Conservation (phyloP, 1,284 basidiomycete species). For the Pterulicium gracile region DNA sequence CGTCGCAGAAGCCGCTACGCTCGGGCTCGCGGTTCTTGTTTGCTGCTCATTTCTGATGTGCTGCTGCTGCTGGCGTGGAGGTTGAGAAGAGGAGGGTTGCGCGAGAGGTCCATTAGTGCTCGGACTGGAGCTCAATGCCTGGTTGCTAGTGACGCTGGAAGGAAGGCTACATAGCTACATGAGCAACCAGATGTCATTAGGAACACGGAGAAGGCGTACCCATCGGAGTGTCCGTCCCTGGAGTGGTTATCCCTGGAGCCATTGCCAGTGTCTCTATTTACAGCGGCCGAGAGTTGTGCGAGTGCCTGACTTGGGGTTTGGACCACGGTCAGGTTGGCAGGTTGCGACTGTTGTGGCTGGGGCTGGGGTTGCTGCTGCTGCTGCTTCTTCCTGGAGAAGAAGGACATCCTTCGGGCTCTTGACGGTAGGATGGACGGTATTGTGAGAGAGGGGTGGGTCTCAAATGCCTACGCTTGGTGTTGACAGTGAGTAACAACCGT, state of each 20-base stretch:
- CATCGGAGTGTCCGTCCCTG: conserved; percentile 12
- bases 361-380: conserved; percentile 26
- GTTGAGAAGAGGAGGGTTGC: conserved; percentile 8
- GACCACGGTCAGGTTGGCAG: conserved; percentile 37
- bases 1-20: not conserved
- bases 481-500: not conserved
- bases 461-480: conserved; percentile 5
- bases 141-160: not conserved
- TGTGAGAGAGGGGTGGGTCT: conserved; percentile 19
- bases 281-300: conserved; percentile 37
- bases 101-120: conserved; percentile 10
- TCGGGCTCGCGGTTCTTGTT: conserved; percentile 2
- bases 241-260: conserved; percentile 20
- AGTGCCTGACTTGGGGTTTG: conserved; percentile 57
- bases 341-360: conserved; percentile 15
- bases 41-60: conserved; percentile 3
- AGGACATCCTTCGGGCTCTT: conserved; percentile 72
- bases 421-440: conserved; percentile 45
- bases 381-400: conserved; percentile 79
- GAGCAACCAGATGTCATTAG: not conserved
- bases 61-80: not conserved
- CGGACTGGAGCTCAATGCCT: not conserved
- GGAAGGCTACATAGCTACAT: not conserved
- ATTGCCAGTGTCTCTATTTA: conserved; percentile 13
- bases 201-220: conserved; percentile 7